Conservation (phyloP, 2,329 filamentous ascomycete species). For the Penicillium polonicum region DNA sequence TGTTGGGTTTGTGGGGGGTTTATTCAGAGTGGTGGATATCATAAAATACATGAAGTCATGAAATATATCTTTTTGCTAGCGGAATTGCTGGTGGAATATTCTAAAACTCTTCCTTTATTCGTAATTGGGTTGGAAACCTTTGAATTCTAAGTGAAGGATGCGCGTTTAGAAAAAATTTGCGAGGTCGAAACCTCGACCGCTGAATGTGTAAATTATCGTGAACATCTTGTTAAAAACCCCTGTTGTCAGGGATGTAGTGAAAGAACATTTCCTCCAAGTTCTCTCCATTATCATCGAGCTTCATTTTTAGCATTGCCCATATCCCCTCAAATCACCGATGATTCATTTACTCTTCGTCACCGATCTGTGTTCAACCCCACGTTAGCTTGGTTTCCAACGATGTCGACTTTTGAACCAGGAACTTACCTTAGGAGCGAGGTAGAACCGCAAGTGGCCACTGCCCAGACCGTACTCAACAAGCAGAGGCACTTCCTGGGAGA, state of each 20-base stretch:
- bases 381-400: not conserved
- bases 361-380: slow-evolving; percentile 56
- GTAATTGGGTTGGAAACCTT: not conserved
- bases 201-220: slow-evolving; percentile 25
- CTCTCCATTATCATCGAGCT: slow-evolving; percentile 32
- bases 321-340: not conserved
- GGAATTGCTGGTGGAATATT: not conserved
- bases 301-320: slow-evolving; percentile 25
- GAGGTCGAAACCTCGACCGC: slow-evolving; percentile 11
- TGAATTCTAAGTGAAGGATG: not conserved
- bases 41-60: not conserved
- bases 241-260: slow-evolving; percentile 19
- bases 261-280: slow-evolving; percentile 43
- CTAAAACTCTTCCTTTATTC: not conserved
- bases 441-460: slow-evolving; percentile 91
- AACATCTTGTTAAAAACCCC: slow-evolving; percentile 21
- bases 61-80: not conserved
- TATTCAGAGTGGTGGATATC: not conserved
- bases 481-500: slow-evolving; percentile 94
- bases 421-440: slow-evolving; percentile 92
- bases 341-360: slow-evolving; percentile 48
- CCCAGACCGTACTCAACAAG: slow-evolving; percentile 87
- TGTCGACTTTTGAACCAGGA: slow-evolving; percentile 8
- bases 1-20: not conserved
- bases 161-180: slow-evolving; percentile 5